Conservation (phyloP, 352 stramenopile species). For the Saprolegnia parasitica region DNA sequence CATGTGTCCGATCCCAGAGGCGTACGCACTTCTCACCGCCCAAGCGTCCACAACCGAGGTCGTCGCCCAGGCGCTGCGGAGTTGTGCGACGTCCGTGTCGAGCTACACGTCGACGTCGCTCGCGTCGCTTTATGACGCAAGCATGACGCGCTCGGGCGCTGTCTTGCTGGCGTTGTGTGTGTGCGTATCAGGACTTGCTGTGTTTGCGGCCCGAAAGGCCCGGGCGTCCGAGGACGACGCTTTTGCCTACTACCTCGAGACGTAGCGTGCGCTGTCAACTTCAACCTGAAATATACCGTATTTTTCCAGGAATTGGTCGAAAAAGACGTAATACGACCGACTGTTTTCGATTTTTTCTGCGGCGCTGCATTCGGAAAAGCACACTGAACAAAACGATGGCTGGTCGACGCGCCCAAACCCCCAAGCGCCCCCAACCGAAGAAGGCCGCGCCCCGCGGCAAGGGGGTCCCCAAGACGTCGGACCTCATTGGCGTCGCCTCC, state of each 20-base stretch:
- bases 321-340: neutral
- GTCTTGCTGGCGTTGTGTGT: neutral
- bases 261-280: no score
- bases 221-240: no score
- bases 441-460: neutral
- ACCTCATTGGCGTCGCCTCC: slow-evolving; percentile 57
- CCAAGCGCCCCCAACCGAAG: neutral
- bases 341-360: no score
- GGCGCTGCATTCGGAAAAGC: neutral
- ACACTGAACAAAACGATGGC: neutral
- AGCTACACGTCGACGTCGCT: neutral
- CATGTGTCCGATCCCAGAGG: neutral
- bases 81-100: neutral
- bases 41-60: neutral
- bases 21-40: neutral
- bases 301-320: no score
- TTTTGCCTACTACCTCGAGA: no score
- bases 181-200: no score
- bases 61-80: neutral
- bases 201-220: no score
- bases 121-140: neutral
- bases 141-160: neutral
- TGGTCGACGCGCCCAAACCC: neutral
- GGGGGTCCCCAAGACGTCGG: neutral
- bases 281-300: no score